Conservation (phyloP, 139 green algal species). For the Asterochloris erici region DNA sequence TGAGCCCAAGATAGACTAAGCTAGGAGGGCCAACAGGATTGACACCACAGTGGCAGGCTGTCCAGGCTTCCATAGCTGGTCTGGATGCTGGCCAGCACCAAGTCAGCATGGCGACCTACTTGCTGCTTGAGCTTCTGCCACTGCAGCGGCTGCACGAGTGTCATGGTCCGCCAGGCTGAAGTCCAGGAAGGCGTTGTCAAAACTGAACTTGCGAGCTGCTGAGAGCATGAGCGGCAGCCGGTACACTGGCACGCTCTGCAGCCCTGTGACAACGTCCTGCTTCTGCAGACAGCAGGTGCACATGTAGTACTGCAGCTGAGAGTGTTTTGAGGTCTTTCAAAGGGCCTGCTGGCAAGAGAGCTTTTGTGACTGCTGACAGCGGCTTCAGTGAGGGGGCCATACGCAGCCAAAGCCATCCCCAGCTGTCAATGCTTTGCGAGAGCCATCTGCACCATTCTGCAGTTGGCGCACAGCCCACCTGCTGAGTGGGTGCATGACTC, state of each 20-base stretch:
- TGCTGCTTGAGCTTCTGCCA: background rate
- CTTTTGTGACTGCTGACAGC: too few relatives aligned
- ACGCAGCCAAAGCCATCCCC: too few relatives aligned
- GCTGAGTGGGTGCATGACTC: too few relatives aligned
- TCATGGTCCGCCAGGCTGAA: conserved; percentile 27
- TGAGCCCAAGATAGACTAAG: background rate
- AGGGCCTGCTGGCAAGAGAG: too few relatives aligned
- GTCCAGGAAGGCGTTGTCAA: conserved; percentile 45
- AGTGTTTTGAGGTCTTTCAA: too few relatives aligned
- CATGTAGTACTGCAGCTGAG: background rate
- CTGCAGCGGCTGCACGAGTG: background rate
- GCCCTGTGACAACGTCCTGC: conserved; percentile 28
- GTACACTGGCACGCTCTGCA: conserved; percentile 47
- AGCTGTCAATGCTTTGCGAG: too few relatives aligned
- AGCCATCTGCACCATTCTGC: too few relatives aligned
- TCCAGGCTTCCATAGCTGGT: too few relatives aligned
- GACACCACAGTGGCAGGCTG: background rate
- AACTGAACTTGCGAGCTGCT: conserved; percentile 49
- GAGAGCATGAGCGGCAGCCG: conserved; percentile 50
- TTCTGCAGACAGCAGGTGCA: background rate
- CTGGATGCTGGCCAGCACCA: background rate
- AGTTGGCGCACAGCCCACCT: too few relatives aligned
- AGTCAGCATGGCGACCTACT: background rate
- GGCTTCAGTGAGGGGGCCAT: too few relatives aligned
- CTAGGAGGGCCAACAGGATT: background rate